These are phyloP conservation scores for Setomelanomma holmii DNA, from an alignment of 2,329 filamentous ascomycete species.

Conservation along the genomic window DNA sequence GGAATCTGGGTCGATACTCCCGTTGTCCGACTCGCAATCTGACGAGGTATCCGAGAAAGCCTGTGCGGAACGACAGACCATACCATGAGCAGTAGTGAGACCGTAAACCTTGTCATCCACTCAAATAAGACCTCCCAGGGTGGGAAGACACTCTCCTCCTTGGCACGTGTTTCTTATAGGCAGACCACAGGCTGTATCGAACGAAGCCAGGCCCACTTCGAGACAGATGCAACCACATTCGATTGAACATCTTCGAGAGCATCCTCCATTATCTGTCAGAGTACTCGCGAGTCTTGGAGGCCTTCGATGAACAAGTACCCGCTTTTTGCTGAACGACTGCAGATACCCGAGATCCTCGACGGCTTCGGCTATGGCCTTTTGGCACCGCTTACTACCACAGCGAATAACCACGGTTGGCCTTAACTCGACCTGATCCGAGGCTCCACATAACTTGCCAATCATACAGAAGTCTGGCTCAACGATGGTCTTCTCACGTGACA, in stretches of 20 bases:
- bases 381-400: slow-evolving; percentile 7
- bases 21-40: no score
- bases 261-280: no score
- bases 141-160: not conserved
- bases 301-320: no score
- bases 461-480: slow-evolving; percentile 15
- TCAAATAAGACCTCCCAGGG: slow-evolving; percentile 8
- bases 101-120: slow-evolving; percentile 5
- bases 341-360: slow-evolving; percentile 7
- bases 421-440: not conserved
- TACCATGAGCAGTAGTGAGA: slow-evolving; percentile 14
- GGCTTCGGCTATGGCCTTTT: slow-evolving; percentile 2
- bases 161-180: no score
- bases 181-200: no score
- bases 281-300: no score
- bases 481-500: not conserved
- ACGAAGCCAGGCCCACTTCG: no score
- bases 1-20: no score
- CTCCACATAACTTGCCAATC: not conserved
- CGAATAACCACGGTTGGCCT: slow-evolving; percentile 14
- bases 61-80: not conserved
- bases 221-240: no score
- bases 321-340: no score
- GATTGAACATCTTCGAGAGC: no score
- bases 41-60: not conserved